These are phyloP conservation scores for Exophiala alcalophila DNA, from an alignment of 2,329 filamentous ascomycete genomes.

Conservation along the genomic window DNA sequence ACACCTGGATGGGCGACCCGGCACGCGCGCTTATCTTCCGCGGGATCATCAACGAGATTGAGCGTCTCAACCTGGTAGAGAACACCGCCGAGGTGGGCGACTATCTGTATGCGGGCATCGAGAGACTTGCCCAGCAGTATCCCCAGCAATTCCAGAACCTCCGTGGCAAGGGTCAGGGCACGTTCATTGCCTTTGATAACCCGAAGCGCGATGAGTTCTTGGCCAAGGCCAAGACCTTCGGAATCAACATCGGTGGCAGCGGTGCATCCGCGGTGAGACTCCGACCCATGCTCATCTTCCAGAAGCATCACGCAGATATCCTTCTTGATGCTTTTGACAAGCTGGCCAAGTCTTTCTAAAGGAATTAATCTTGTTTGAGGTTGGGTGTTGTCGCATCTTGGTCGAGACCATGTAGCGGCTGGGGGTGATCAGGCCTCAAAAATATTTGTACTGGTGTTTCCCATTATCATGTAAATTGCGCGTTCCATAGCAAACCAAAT, in stretches of 20 bases:
- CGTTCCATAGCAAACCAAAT: too few species aligned
- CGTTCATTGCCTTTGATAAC: constrained; percentile 89
- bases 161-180: constrained; percentile 81
- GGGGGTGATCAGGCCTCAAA: too few species aligned
- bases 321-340: constrained; percentile 76
- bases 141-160: constrained; percentile 78
- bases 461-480: too few species aligned
- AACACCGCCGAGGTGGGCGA: constrained; percentile 74
- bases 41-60: constrained; percentile 77
- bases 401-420: background rate
- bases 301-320: constrained; percentile 83
- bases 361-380: constrained; percentile 6
- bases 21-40: constrained; percentile 80
- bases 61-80: constrained; percentile 71
- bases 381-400: background rate
- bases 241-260: constrained; percentile 83
- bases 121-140: constrained; percentile 65
- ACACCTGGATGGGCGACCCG: constrained; percentile 96
- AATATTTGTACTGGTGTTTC: constrained; percentile 1
- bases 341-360: constrained; percentile 52
- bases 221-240: constrained; percentile 71
- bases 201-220: constrained; percentile 77
- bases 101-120: constrained; percentile 71
- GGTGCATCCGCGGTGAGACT: constrained; percentile 73
- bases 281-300: constrained; percentile 87